These are phyloP conservation scores for Cerioporus squamosus DNA, from an alignment of 1,284 basidiomycete species.

Conservation along the genomic window DNA sequence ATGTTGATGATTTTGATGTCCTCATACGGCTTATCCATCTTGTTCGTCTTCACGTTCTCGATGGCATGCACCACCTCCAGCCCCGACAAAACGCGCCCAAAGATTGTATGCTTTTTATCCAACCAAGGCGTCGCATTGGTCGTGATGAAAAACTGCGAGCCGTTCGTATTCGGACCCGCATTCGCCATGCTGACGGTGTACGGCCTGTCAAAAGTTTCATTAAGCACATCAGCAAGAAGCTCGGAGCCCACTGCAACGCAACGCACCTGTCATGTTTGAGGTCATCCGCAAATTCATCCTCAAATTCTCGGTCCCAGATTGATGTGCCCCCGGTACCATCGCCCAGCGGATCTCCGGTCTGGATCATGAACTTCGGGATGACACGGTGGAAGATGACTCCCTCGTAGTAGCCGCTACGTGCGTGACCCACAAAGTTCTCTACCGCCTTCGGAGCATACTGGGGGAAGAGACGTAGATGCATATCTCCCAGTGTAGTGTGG, in stretches of 20 bases:
- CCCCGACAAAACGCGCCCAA: slow-evolving; percentile 75
- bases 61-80: slow-evolving; percentile 64
- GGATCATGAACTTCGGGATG: slow-evolving; percentile 99
- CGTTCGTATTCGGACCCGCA: slow-evolving; percentile 92
- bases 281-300: slow-evolving; percentile 93
- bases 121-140: slow-evolving; percentile 96
- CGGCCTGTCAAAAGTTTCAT: slow-evolving; percentile 54
- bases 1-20: slow-evolving; percentile 90
- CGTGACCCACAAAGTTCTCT: slow-evolving; percentile 96
- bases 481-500: slow-evolving; percentile 96
- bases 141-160: slow-evolving; percentile 98
- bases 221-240: slow-evolving; percentile 5
- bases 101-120: slow-evolving; percentile 96
- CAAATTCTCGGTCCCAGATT: slow-evolving; percentile 95
- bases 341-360: slow-evolving; percentile 96
- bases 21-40: slow-evolving; percentile 86
- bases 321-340: slow-evolving; percentile 98
- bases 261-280: slow-evolving; percentile 86
- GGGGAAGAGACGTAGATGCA: slow-evolving; percentile 90
- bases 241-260: background rate
- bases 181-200: slow-evolving; percentile 99
- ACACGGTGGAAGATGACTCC: slow-evolving; percentile 96
- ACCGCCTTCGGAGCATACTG: slow-evolving; percentile 93
- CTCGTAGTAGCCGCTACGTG: slow-evolving; percentile 93
- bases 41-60: slow-evolving; percentile 73